Percentiles rank a stretch among this genome's conserved stretches.
These are phyloP conservation scores for Nigrospora sphaerica DNA, from an alignment of 2,329 filamentous ascomycete species.

Conservation along the genomic window DNA sequence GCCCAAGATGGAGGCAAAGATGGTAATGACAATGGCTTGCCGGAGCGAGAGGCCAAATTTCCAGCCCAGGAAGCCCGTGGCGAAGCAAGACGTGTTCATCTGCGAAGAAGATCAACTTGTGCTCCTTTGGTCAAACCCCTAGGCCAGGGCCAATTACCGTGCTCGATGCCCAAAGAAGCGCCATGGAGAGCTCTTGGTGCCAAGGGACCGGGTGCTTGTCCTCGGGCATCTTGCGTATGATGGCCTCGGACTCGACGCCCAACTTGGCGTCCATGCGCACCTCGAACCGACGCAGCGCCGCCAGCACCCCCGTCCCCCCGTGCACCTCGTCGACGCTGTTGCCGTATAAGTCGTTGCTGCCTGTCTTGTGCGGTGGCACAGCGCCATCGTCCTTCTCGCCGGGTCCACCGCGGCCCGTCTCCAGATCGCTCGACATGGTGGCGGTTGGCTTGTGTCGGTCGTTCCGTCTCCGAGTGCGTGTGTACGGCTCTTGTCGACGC, in stretches of 20 bases:
- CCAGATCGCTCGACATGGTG: neutral
- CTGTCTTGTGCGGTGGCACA: neutral
- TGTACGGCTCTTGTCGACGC: too few species aligned
- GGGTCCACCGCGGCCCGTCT: neutral
- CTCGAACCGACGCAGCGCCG: neutral
- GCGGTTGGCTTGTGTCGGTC: too few species aligned
- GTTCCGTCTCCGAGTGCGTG: too few species aligned
- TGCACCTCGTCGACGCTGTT: neutral
- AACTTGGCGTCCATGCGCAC: conserved; percentile 32
- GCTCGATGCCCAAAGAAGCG: conserved; percentile 42
- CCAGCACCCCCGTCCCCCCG: neutral
- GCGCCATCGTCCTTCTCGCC: neutral
- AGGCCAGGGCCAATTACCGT: conserved; percentile 14
- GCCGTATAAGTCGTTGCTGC: neutral
- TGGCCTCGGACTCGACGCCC: conserved; percentile 40
- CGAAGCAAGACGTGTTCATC: conserved; percentile 44
- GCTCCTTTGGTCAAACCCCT: too few species aligned
- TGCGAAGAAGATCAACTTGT: too few species aligned
- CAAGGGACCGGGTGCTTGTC: conserved; percentile 27
- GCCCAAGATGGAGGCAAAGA: conserved; percentile 38
- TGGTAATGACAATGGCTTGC: conserved; percentile 34
- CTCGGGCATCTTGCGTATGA: conserved; percentile 36
- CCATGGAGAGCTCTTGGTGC: conserved; percentile 30
- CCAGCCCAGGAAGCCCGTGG: conserved; percentile 42
- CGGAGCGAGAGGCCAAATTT: conserved; percentile 38